A percentile compares a stretch with the other conserved stretches of the same genome.
phyloP scores from a whole-genome alignment of 2,329 filamentous ascomycete genomes.

The Diaporthe ampelina region DNA sequence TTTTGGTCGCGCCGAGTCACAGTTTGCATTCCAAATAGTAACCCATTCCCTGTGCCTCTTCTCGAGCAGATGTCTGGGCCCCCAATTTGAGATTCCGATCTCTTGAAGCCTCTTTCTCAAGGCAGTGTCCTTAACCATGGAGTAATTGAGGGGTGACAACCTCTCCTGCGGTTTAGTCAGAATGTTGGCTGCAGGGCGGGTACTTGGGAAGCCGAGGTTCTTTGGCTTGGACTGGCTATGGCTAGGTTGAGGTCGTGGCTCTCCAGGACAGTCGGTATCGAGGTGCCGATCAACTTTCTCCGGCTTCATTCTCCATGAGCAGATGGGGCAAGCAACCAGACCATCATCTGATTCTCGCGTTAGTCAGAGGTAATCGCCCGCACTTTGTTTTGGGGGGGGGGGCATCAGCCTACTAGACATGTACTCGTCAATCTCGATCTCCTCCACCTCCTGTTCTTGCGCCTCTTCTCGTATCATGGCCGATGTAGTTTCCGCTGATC shows the following conservation, averaged over 20 bases:
- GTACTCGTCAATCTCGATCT: conserved; percentile 48
- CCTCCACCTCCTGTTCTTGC: conserved; percentile 50
- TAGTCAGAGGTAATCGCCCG: background rate
- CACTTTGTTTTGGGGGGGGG: too few species aligned
- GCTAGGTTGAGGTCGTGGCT: conserved; percentile 51
- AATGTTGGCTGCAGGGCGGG: conserved; percentile 37
- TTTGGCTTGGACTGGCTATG: conserved; percentile 46
- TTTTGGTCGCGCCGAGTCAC: conserved; percentile 83
- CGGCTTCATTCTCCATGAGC: conserved; percentile 83
- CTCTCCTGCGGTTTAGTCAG: conserved; percentile 66
- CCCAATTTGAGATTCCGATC: conserved; percentile 80
- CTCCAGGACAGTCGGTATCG: conserved; percentile 69
- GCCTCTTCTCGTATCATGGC: conserved; percentile 51
- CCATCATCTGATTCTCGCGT: conserved; percentile 71
- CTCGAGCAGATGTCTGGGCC: conserved; percentile 78
- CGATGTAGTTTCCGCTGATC: conserved; percentile 53
- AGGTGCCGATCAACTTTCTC: conserved; percentile 84
- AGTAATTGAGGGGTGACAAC: conserved; percentile 87
- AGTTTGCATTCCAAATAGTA: conserved; percentile 97
- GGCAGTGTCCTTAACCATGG: conserved; percentile 82
- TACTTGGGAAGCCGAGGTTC: conserved; percentile 18
- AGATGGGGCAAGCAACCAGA: conserved; percentile 87
- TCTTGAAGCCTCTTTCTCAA: conserved; percentile 87
- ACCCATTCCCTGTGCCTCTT: conserved; percentile 92
- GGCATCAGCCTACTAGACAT: conserved; percentile 46